Evolutionary conservation across 2,329 filamentous ascomycete genomes (phyloP), one percentile per base, ranked within the genome.

Genomic region (Beauveria rudraprayagi): DNA sequence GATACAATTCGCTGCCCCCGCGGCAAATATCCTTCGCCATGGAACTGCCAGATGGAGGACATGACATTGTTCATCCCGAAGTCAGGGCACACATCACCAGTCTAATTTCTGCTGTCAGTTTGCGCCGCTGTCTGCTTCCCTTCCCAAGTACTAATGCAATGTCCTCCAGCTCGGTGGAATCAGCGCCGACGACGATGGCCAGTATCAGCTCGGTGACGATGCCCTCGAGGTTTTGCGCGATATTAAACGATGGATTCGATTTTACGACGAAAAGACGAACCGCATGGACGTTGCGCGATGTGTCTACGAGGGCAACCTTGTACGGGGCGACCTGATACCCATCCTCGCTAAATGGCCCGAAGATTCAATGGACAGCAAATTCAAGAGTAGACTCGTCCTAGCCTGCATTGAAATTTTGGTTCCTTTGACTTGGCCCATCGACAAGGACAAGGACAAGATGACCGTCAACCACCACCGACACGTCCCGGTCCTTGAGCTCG

Each of bases 271-370:
- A 71, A 95, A 95, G 72, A 86, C 88, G 65, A 95, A 96, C 71
- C 88, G 93, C 66, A 89, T 96, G 80, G 94, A 99, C 71, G 94
- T 99, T 63, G 92, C 93, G 63, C 84, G 94, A 75, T 97, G 92
- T 72, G 80, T 97, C 66, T 88, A 91, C 70, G 92, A 97, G 73
- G 89, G 92, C 50, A 97, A 97, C 70, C 75, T 99, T n/a, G 84
- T 97, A 61, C 88, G 88, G 70, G 90, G 91, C 56, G 94, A 99
- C 73, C 76, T 99, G 61, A 79, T 97, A 61, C 91, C 93, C 60
- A 97, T 99, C 65, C 80, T 99, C 24, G 87, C 91, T 10, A 78
- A 85, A 63, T 96, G 91, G 90, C 83, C 88, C 58, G 88, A 90
- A 65, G 87, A 85, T 64, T 84, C 83, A 3, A 84, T 83, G 62